These are phyloP conservation scores for Omphalotus olearius DNA, from an alignment of 1,284 basidiomycete genomes.

Conservation along the genomic window DNA sequence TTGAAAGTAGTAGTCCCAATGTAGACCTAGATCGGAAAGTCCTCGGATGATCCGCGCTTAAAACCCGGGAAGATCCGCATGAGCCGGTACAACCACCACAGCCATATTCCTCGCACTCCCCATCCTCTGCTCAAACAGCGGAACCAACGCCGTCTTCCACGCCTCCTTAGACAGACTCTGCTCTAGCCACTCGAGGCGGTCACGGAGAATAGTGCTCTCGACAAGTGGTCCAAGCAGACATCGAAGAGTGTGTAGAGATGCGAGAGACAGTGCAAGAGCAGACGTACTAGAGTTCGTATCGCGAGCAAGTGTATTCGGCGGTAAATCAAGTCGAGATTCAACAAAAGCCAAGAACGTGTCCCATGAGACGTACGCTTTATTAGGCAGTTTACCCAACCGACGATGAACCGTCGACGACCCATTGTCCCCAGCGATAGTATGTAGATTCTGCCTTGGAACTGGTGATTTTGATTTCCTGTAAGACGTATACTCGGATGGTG, in stretches of 20 bases:
- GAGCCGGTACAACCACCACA: constrained; percentile 36
- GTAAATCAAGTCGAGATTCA: constrained; percentile 30
- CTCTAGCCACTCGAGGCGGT: constrained; percentile 43
- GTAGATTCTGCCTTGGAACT: neutral
- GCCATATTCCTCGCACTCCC: constrained; percentile 66
- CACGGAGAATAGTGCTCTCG: constrained; percentile 44
- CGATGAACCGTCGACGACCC: constrained; percentile 36
- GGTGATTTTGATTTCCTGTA: neutral
- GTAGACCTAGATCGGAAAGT: too few species aligned
- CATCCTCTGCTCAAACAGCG: constrained; percentile 61
- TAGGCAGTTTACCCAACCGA: constrained; percentile 42
- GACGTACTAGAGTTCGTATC: neutral
- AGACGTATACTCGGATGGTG: constrained; percentile 6
- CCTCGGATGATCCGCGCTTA: too few species aligned
- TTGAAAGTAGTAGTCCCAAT: neutral
- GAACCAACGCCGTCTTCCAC: constrained; percentile 31
- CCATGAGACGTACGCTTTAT: constrained; percentile 44
- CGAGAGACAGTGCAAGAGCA: constrained; percentile 32
- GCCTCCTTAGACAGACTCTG: constrained; percentile 27
- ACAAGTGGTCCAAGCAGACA: constrained; percentile 49
- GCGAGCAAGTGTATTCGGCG: neutral
- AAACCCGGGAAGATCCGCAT: too few species aligned
- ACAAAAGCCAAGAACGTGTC: constrained; percentile 36
- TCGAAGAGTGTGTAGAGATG: constrained; percentile 42
- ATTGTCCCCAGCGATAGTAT: neutral